Base-by-base conservation (phyloP, 441 rosid species). In the Adansonia rubrostipa region DNA sequence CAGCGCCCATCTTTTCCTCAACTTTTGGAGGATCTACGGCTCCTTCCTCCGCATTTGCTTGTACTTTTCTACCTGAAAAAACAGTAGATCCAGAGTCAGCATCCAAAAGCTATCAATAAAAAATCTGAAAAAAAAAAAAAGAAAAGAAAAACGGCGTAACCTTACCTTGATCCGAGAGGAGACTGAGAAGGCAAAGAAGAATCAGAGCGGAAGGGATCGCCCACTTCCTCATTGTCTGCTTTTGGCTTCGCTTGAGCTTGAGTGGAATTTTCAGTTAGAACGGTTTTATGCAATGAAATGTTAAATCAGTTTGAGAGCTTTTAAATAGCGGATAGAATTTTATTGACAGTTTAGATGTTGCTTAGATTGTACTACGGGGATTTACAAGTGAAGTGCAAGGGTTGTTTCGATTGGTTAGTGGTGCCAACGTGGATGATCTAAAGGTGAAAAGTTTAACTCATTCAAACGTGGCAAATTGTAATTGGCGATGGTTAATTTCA, bases 1-100 rank as follows among this genome's bases (percentile, higher is more conserved):
- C 92, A 5, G 98, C 99, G 13, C 98, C 98, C 65, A 96, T 85
- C 83, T 88, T 92, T 45, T 96, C 99, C 82, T 96, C 98, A 2
- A 96, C 91, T 86, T 94, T 94, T 0, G 98, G 99, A 80, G 95
- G 95, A 90, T 90, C 94, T 71, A 86, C 33, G 19, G 84, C 82
- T 13, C 80, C 88, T 53, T 85, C 90, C 1, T 94, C 93, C 0
- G 97, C 99, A 84, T 87, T 96, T 50, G 92, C 97, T 62, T 87
- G 97, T 7, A 92, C 69, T 80, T 94, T 96, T 84, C 91, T 79
- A 17, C 92, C 98, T 96, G 44, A n/a, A 7, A 78, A 51, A 79
- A 17, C 15, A 72, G 81, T 20, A 85, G 83, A 79, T 77, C 87
- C 81, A 15, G 19, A 56, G 22, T 76, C 73, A 24, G 68, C 57